Base-by-base conservation (phyloP, 306 rosid species). In the Vicia villosa region DNA sequence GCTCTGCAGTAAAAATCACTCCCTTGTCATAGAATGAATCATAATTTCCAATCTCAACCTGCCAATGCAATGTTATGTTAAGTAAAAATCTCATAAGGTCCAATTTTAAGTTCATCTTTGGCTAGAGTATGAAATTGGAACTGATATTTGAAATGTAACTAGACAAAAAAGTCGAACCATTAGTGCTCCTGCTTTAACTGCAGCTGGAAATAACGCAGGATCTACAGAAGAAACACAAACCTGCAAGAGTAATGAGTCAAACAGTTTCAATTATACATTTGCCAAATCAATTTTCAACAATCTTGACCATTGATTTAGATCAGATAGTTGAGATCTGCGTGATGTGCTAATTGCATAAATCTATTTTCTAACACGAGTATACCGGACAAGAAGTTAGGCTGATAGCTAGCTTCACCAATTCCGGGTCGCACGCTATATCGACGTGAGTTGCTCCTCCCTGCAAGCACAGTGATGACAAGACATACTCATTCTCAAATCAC, bases 371-470 rank as follows among this genome's bases (percentile, higher is more conserved):
- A 34, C 38, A 34, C 10, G 64, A 72, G 26, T 50, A 52, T 88
- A 88, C 97, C 76, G 96, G 97, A 85, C 86, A 83, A 82, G 91
- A 82, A 81, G 97, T 93, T 85, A 93, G 83, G 70, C 85, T 80
- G 52, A 84, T 75, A 24, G 96, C 97, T 68, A 93, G 90, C 79
- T 85, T 88, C 84, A 93, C 98, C 83, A 93, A 78, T 79, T 86
- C 96, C 0, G 97, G 91, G 66, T 93, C 97, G 74, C 97, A 90
- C 50, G 98, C 97, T 83, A 90, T 93, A 80, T 93, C 98, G 74
- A 93, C 97, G 42, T 90, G 98, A 80, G 97, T 93, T 63, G 98
- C 96, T 82, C 96, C 98, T 14, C 96, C 98, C 96, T 90, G 71
- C 11, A 59, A 37, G 45, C 62, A 49, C 38, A 69, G 5, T 4